phyloP scores from a whole-genome alignment of 1,139 yeast genomes.

The Saccharomycopsis hybrid region DNA sequence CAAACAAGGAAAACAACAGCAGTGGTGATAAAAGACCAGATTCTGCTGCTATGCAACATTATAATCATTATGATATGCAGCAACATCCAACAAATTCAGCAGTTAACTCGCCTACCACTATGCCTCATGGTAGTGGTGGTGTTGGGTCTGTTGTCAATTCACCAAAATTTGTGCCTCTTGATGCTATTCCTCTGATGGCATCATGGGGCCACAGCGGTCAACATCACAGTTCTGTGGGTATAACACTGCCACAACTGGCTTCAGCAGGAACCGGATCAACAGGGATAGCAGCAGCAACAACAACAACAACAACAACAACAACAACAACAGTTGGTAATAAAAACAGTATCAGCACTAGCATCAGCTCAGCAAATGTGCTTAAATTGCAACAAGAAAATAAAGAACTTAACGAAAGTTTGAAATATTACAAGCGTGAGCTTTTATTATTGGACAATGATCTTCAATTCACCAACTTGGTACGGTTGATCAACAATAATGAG shows the following conservation, averaged over 20 bases:
- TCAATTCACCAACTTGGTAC: slow-evolving; percentile 41
- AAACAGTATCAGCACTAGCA: background rate
- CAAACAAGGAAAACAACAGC: slow-evolving; percentile 1
- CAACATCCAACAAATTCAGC: background rate
- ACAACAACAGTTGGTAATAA: background rate
- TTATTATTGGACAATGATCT: slow-evolving; percentile 42
- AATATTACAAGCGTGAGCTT: slow-evolving; percentile 42
- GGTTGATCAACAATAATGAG: slow-evolving; percentile 34
- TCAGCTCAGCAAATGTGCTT: background rate
- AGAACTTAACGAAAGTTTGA: slow-evolving; percentile 24
- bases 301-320: background rate
- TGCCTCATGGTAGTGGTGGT: background rate
- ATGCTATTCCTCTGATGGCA: background rate
- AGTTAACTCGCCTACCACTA: background rate
- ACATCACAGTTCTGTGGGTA: background rate
- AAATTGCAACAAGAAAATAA: background rate
- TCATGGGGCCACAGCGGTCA: no score
- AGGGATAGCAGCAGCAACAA: background rate
- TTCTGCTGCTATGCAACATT: background rate
- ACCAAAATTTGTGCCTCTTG: slow-evolving; percentile 9
- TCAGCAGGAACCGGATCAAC: background rate
- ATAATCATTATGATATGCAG: background rate
- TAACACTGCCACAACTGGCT: no score
- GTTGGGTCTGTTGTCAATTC: background rate
- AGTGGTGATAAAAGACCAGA: slow-evolving; percentile 4